Evolutionary conservation across 345 rosid genomes (phyloP), one percentile per base, ranked within the genome.

Genomic region (Cardamine resedifolia): DNA sequence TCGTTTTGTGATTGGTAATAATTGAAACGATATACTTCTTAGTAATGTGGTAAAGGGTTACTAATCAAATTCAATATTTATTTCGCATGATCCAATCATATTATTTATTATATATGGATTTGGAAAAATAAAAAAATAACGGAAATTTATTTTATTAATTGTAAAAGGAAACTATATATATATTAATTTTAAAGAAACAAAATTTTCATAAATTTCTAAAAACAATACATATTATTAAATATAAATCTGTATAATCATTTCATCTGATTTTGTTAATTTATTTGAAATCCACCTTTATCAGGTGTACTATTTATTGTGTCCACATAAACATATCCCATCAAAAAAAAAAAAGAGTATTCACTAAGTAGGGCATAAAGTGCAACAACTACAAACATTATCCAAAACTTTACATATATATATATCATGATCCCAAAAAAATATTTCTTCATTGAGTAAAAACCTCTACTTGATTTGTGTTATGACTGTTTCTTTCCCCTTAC

Each of bases 381-480:
- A 75, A 53, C 72, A 74, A 67, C 73, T 58, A 23, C 68, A 50
- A 66, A 66, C 79, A 44, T 68, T 75, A 75, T 75, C 79, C 74
- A 53, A 68, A 61, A 61, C 47, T 68, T 68, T 31, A 48, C 41
- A 11, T 49, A 34, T 45, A 64, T 30, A 24, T 1, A 38, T 39
- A 41, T 65, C 10, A 50, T 52, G 73, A 66, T 61, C 43, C 58
- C 43, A 4, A 30, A 5, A 21, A 2, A 26, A 5, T 0, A 21
- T 50, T 44, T 26, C 51, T 23, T 6, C 69, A 6, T 52, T 24
- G 58, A 16, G 16, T 60, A 23, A 60, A 59, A 38, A 49, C 16
- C 60, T 66, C 20, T 20, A 38, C 7, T 26, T 26, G 26, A 28
- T 57, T 73, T 55, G 18, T 34, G 44, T 10, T 61, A 26, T 39